phyloP scores from a whole-genome alignment of 1,284 basidiomycete genomes.

The Macrocybe sp. region DNA sequence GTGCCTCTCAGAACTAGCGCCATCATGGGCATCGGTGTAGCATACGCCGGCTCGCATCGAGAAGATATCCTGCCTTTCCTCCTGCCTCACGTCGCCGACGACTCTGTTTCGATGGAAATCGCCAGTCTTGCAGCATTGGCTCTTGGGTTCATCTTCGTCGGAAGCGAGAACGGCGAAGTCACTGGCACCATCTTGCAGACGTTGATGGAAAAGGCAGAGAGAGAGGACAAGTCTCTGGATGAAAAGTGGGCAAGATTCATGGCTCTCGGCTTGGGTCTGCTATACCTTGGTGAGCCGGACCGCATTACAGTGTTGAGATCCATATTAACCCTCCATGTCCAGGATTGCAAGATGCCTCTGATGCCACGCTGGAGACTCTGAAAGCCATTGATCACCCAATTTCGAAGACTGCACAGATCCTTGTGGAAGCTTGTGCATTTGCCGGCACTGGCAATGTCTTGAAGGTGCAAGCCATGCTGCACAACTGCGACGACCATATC shows the following conservation, averaged over 20 bases:
- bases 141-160: conserved; percentile 94
- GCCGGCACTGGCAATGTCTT: conserved; percentile 96
- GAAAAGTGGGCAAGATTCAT: conserved; percentile 96
- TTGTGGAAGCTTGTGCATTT: conserved; percentile 94
- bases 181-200: conserved; percentile 89
- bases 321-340: conserved; percentile 7
- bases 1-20: conserved; percentile 83
- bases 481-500: conserved; percentile 91
- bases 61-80: conserved; percentile 81
- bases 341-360: conserved; percentile 89
- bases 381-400: conserved; percentile 95
- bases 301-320: not conserved
- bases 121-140: conserved; percentile 83
- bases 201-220: conserved; percentile 85
- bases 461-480: conserved; percentile 90
- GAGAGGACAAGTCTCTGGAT: conserved; percentile 72
- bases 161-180: conserved; percentile 93
- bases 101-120: conserved; percentile 88
- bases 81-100: conserved; percentile 80
- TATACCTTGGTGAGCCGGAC: conserved; percentile 75
- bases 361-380: conserved; percentile 95
- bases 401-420: conserved; percentile 85
- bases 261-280: conserved; percentile 84
- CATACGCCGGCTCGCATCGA: conserved; percentile 90
- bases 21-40: conserved; percentile 89